Percentiles rank a stretch among this genome's conserved stretches.
These are phyloP conservation scores for Turnera subulata DNA, from an alignment of 345 rosid species.

Conservation along the genomic window DNA sequence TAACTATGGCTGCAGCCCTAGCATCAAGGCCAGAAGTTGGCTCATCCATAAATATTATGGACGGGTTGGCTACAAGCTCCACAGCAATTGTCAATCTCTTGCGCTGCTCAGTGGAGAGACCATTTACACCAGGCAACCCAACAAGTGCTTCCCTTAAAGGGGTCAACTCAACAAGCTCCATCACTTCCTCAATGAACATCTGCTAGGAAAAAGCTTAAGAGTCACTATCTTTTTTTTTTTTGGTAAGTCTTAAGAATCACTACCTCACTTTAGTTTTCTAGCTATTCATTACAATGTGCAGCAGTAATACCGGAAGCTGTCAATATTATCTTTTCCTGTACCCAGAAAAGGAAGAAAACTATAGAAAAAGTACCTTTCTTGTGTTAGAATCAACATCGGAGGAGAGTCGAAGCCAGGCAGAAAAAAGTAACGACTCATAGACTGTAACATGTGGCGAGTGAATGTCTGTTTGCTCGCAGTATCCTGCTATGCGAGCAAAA, in stretches of 20 bases:
- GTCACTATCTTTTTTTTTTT: too few species aligned
- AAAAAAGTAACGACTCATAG: conserved; percentile 52
- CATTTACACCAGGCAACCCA: conserved; percentile 57
- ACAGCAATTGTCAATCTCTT: conserved; percentile 69
- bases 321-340: too few species aligned
- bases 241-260: too few species aligned
- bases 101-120: conserved; percentile 59
- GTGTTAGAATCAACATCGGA: conserved; percentile 54
- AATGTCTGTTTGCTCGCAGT: conserved; percentile 69
- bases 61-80: conserved; percentile 70
- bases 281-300: conserved; percentile 3
- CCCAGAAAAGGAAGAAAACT: background rate
- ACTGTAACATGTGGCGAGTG: conserved; percentile 71
- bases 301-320: background rate
- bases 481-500: conserved; percentile 64
- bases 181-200: conserved; percentile 68
- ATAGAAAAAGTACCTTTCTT: conserved; percentile 41
- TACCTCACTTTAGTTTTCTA: background rate
- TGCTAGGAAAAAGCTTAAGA: conserved; percentile 9
- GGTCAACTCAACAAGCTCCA: conserved; percentile 67
- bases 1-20: conserved; percentile 73
- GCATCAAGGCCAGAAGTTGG: conserved; percentile 77
- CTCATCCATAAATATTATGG: conserved; percentile 73
- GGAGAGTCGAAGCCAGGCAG: conserved; percentile 64
- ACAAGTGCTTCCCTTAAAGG: conserved; percentile 49